Evolutionary conservation across 371 early-diverging fungal genomes (phyloP).

Genomic region (Mortierella sp.): DNA sequence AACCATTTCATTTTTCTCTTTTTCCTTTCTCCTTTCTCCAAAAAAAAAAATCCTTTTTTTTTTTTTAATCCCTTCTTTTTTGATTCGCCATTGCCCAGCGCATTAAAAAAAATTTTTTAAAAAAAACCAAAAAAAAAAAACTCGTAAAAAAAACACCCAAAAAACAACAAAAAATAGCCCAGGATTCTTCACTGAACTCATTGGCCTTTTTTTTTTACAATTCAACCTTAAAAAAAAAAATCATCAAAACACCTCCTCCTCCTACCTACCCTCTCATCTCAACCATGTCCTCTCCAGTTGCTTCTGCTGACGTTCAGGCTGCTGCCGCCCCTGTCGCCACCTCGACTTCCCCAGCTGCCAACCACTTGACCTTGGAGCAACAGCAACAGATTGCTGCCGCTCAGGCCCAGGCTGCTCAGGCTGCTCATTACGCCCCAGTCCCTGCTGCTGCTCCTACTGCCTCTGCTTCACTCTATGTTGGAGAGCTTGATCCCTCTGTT

Average conservation of each 20-base stretch:
- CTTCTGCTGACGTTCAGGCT: conserved; percentile 34
- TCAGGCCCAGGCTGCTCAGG: conserved; percentile 63
- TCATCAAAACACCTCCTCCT: conserved; percentile 21
- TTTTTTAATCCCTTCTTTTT: neutral
- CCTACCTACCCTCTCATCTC: neutral
- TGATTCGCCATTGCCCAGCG: neutral
- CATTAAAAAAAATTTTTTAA: neutral
- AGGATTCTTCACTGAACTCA: conserved; percentile 28
- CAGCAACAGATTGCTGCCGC: conserved; percentile 73
- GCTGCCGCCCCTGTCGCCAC: conserved; percentile 42
- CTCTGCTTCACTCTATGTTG: conserved; percentile 88
- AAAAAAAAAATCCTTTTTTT: conserved; percentile 4
- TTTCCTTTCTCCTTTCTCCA: neutral
- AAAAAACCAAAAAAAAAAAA: conserved; percentile 2
- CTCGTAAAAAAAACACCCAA: conserved; percentile 5
- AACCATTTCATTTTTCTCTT: neutral
- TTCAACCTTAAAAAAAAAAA: neutral
- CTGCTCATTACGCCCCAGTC: conserved; percentile 57
- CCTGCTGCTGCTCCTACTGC: conserved; percentile 64
- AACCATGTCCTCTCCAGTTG: conserved; percentile 65
- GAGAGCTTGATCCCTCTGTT: conserved; percentile 93
- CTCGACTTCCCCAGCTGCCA: neutral
- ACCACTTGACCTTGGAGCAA: conserved; percentile 61
- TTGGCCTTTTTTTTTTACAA: neutral
- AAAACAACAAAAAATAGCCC: conserved; percentile 14